Evolutionary conservation across 805 yeast species (phyloP).

Genomic region (Candida morakotiae): DNA sequence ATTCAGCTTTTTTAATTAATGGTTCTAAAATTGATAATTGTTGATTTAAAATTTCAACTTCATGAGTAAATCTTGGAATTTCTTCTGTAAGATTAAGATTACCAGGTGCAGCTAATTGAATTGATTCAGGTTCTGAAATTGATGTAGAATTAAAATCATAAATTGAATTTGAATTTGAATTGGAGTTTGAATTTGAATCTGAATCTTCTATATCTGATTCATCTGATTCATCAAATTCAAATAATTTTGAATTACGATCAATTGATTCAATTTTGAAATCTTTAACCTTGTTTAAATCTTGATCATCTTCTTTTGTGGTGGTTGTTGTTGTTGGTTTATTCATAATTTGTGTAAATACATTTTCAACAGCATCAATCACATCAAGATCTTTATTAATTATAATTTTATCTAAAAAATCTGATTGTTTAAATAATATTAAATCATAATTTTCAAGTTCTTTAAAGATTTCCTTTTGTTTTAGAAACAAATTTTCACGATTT

Average conservation of each 20-base stretch:
- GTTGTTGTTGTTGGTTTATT: slow-evolving; percentile 12
- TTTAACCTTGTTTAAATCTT: neutral
- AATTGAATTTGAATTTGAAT: neutral
- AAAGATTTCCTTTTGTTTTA: slow-evolving; percentile 52
- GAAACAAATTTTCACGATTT: slow-evolving; percentile 31
- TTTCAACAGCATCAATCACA: slow-evolving; percentile 60
- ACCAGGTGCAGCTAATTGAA: slow-evolving; percentile 60
- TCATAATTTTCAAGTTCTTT: slow-evolving; percentile 49
- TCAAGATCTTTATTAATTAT: slow-evolving; percentile 17
- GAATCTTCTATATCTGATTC: slow-evolving; percentile 5
- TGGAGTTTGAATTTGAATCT: slow-evolving; percentile 1
- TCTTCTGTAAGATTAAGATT: slow-evolving; percentile 62
- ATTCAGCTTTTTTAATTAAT: slow-evolving; percentile 73
- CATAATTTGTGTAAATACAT: slow-evolving; percentile 62
- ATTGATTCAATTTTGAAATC: neutral
- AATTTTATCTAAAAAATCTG: slow-evolving; percentile 1
- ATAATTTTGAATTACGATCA: slow-evolving; percentile 25
- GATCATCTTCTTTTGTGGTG: neutral
- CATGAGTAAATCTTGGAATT: slow-evolving; percentile 53
- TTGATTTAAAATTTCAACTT: slow-evolving; percentile 53
- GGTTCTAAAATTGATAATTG: slow-evolving; percentile 67
- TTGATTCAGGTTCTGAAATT: neutral
- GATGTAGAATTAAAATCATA: neutral
- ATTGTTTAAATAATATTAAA: slow-evolving; percentile 50
- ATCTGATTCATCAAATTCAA: slow-evolving; percentile 25